Percentiles rank a stretch among this genome's conserved stretches.
Evolutionary conservation across 225 moss, liverwort and hornwort genomes (phyloP).

Genomic region (Thuidium tamariscinum): DNA sequence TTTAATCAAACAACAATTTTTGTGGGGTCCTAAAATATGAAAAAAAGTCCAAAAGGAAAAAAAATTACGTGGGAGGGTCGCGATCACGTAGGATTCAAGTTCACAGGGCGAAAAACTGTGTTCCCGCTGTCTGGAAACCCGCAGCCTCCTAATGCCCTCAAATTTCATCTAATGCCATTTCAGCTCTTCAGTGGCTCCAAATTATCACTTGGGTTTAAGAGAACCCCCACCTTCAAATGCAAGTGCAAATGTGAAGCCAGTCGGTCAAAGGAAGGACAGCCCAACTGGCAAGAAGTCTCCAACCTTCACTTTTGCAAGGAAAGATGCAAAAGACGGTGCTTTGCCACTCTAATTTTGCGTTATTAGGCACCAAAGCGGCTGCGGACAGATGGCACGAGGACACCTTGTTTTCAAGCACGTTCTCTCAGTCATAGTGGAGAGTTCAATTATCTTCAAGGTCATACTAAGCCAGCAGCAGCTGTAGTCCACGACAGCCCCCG

Average conservation of each 20-base stretch:
- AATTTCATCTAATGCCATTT: no score
- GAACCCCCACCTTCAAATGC: not conserved
- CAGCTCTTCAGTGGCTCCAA: not conserved
- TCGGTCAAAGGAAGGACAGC: conserved; percentile 11
- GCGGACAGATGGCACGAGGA: not conserved
- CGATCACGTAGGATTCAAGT: no score
- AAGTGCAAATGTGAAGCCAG: not conserved
- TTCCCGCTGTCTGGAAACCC: no score
- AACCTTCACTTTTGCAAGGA: not conserved
- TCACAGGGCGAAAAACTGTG: no score
- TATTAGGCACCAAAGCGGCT: not conserved
- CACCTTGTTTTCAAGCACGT: not conserved
- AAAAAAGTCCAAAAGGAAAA: no score
- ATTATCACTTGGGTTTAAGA: not conserved
- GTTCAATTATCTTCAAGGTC: not conserved
- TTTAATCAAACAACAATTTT: no score
- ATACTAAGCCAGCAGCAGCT: not conserved
- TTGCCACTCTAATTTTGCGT: not conserved
- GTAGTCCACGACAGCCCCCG: no score
- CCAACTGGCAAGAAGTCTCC: not conserved
- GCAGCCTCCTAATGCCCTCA: no score
- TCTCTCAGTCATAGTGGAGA: not conserved
- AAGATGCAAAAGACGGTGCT: not conserved
- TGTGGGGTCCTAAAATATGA: no score
- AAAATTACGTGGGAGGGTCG: no score